Evolutionary conservation across 192 early-diverging fungal species (phyloP).

Genomic region (Coemansia umbellata): DNA sequence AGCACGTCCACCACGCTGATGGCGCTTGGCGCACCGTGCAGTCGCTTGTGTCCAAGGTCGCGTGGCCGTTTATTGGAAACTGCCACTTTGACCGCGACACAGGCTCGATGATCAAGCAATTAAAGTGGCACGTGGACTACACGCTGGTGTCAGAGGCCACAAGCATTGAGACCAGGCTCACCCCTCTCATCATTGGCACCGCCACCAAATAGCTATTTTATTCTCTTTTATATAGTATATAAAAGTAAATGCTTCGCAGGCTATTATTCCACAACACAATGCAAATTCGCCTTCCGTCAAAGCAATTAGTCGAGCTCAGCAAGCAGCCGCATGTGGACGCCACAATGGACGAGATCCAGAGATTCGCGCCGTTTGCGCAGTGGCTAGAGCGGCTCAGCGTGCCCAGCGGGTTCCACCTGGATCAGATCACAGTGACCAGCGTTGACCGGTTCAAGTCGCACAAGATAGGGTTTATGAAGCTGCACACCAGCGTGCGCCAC

Average conservation of each 20-base stretch:
- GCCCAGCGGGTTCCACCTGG: conserved; percentile 34
- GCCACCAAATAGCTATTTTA: conserved; percentile 5
- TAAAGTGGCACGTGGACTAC: conserved; percentile 24
- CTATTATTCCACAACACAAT: too few species aligned
- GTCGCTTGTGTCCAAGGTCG: conserved; percentile 7
- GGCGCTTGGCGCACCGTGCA: conserved; percentile 17
- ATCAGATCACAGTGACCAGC: conserved; percentile 63
- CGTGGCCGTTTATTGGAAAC: conserved; percentile 16
- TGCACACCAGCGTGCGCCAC: conserved; percentile 53
- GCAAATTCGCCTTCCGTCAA: too few species aligned
- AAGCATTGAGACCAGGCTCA: conserved; percentile 5
- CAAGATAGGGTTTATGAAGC: conserved; percentile 74
- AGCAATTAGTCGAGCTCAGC: too few species aligned
- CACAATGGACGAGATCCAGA: conserved; percentile 20
- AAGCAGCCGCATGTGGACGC: too few species aligned
- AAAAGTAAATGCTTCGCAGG: neutral
- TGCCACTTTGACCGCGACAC: conserved; percentile 34
- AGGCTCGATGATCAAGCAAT: conserved; percentile 3
- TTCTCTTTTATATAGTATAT: too few species aligned
- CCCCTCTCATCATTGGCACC: conserved; percentile 27
- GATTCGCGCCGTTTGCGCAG: conserved; percentile 24
- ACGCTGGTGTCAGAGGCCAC: neutral
- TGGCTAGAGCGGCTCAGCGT: conserved; percentile 30
- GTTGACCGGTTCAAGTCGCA: conserved; percentile 65
- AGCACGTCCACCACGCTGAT: conserved; percentile 28